Base-by-base conservation (phyloP, 257 asterid species). In the Nicotiana benthamiana region DNA sequence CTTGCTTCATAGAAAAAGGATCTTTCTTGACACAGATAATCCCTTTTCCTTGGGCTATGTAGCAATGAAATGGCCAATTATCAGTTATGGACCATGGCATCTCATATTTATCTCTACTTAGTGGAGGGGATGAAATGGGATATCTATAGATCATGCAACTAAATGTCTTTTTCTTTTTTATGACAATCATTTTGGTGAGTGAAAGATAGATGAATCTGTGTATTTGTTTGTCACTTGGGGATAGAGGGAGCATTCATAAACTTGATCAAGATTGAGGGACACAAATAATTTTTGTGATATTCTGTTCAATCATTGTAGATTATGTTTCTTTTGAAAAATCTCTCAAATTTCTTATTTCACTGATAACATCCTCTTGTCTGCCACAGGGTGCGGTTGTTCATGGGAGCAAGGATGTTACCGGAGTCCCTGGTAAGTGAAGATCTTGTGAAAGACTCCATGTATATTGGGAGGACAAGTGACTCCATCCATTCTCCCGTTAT, bases 341-440 rank as follows among this genome's bases (percentile, higher is more conserved):
- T 3, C 43, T 24, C 61, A 26, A 48, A 26, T 7, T 24, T 72
- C 27, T 48, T 15, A 13, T 32, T 48, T 74, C 40, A 24, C 61
- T 74, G 24, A 74, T 48, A 48, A 26, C 43, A 26, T 74, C 24
- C 24, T 48, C 79, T 30, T 72, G 43, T 48, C 26, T 74, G 16
- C 17, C 79, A 59, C 84, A 94, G 98, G 89, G 80, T 75, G 90
- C 84, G 53, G 79, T 82, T 60, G 77, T 65, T 79, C 86, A 86
- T 22, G 83, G 68, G 83, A 84, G 82, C 77, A 82, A 84, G 67
- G 87, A 80, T 52, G 54, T 64, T 54, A 51, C 87, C 67, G 86
- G 83, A 80, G 81, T 82, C 52, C 77, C 86, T 34, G 93, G 97
- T 94, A 81, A 48, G 90, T 48, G 27, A 59, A 68, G 60, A 22